Base-by-base conservation (phyloP, 2,329 filamentous ascomycete species). In the Basipetospora chlamydospora region DNA sequence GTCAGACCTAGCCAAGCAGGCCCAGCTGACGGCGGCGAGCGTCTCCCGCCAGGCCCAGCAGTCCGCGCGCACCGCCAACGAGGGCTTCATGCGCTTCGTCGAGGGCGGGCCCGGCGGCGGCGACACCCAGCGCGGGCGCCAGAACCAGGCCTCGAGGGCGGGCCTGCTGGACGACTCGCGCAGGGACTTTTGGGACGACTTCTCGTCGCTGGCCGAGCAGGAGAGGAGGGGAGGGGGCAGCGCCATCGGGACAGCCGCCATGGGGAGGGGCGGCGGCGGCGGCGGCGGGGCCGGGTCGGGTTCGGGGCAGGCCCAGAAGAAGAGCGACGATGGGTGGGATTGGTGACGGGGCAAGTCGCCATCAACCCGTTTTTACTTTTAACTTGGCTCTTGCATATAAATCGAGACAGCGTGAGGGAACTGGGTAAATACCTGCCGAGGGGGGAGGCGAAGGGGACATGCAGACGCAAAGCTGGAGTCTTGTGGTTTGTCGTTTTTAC, bases 151-250 rank as follows among this genome's bases (percentile, higher is more conserved):
- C n/a, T n/a, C n/a, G n/a, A 50, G 59, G 39, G 51, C 57, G 39
- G 59, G 51, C 37, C 61, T 56, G 39, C 49, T 74, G 35, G 66
- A 77, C 49, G 66, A 64, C 67, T 80, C 55, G 70, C 81, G 78
- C 57, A 80, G 80, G 53, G 80, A 82, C 46, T 94, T 94, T 58
- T 95, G 87, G 87, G 87, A 94, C 53, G 80, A 80, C 46, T 94
- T 96, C 57, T 79, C 85, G 0, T 73, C 70, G 20, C 56, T 79
- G 18, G 79, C 75, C 0, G 70, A 79, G 58, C 64, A 71, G 48
- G 51, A 50, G 10, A 3, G 2, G 3, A 15, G 16, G 7, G 31
- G 25, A 13, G 26, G 28, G 2, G 57, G 59, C 39, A 70, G 60
- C 47, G 60, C 70, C 3, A 70, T 76, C 42, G 71, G 71, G 22